Base-by-base conservation (phyloP, 345 rosid genomes). In the Cochlearia excelsa region DNA sequence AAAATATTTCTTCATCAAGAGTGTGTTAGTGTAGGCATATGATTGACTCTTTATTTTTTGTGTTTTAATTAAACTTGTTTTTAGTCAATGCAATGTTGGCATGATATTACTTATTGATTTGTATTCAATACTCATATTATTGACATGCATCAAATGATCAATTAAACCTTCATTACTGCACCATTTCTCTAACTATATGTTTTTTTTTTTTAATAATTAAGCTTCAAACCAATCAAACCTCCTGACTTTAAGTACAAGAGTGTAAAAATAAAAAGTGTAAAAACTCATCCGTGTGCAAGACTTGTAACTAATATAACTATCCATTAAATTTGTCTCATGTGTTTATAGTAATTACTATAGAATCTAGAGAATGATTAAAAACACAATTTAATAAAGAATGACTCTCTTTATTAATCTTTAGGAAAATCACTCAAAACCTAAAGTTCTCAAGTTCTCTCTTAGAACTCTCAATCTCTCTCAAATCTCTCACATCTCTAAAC, bases 281-380 rank as follows among this genome's bases (percentile, higher is more conserved):
- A 62, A 62, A 33, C 0, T 26, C 63, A 62, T 51, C 63, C 74
- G 63, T 69, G 74, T 58, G 62, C 74, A 69, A 62, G 46, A 62
- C 58, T 62, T 31, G 42, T 61, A 46, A 61, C 30, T 61, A 61
- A 54, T 42, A 41, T 41, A 62, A 41, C 49, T 55, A 55, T 69
- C 51, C 27, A 30, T 57, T 28, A 33, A 41, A 54, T 33, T 48
- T 48, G 55, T 30, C 58, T 69, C 67, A 61, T 61, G 46, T 48
- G 5, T 5, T 33, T 57, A 16, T 16, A 16, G 23, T 16, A 16
- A 16, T 16, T 16, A 16, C 23, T n/a, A n/a, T n/a, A n/a, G n/a
- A n/a, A n/a, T n/a, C n/a, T n/a, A n/a, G n/a, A n/a, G n/a, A n/a
- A n/a, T n/a, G n/a, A n/a, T n/a, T n/a, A n/a, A n/a, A n/a, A n/a